Base-by-base conservation (phyloP, 345 rosid species). In the Dimocarpus longan region DNA sequence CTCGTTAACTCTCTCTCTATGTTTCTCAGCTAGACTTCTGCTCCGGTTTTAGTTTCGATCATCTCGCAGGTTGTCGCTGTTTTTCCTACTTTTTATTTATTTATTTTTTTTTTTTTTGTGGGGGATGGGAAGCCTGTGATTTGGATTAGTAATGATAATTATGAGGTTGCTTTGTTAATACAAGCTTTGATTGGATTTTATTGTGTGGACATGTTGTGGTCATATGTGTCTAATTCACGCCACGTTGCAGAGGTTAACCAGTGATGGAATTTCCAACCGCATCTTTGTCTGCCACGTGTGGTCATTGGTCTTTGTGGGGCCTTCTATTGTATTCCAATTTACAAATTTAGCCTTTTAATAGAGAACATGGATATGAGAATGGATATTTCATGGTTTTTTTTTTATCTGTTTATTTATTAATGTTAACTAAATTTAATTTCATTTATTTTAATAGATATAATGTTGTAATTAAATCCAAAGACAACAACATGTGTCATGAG, bases 11-110 rank as follows among this genome's bases (percentile, higher is more conserved):
- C 7, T 60, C 48, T 59, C 37, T 32, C 37, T 32, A 32, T 6
- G 11, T 28, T 24, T 26, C 60, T 10, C 24, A 63, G 44, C 32
- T 65, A 43, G 78, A 66, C 46, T 73, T 52, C 28, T 10, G 52
- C 32, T 73, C 8, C 66, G 24, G 42, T 73, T 48, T 59, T 57
- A 66, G 19, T 32, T 60, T 48, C 71, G 78, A 65, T 75, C 50
- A 65, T 65, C 32, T 48, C 78, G 11, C 37, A 26, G 39, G 15
- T 60, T 60, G 54, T 59, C 39, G 40, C 8, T n/a, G 16, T 10
- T 46, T 46, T 46, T 46, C 5, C 5, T 46, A 0, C 5, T 26
- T 28, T 64, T 10, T 46, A 3, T 46, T 46, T 46, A 7, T 5
- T 26, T 64, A 28, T 10, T 63, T 9, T 19, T 39, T 37, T 19